Evolutionary conservation across 208 protist genomes (phyloP).

Genomic region (Trypanosomatidae sp.): DNA sequence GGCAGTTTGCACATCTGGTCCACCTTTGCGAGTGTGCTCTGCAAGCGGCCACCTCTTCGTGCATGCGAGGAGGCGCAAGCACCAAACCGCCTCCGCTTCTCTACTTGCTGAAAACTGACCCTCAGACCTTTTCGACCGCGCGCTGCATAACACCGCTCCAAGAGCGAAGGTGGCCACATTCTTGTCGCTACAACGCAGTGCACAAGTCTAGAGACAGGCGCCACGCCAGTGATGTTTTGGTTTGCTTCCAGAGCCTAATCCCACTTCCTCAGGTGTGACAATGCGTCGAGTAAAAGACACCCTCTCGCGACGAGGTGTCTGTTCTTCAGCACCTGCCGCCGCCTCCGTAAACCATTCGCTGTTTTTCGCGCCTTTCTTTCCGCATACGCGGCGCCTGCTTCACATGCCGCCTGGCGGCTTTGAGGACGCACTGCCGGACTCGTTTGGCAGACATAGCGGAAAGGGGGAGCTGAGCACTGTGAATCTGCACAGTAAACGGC

Average conservation of each 20-base stretch:
- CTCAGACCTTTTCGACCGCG: background rate
- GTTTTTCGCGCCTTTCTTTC: background rate
- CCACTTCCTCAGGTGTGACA: background rate
- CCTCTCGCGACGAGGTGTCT: background rate
- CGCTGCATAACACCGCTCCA: background rate
- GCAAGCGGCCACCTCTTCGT: background rate
- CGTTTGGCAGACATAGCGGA: conserved; percentile 41
- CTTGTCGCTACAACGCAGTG: background rate
- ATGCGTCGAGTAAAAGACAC: background rate
- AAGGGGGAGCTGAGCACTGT: conserved; percentile 57
- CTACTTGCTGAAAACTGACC: background rate
- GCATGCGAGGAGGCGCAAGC: background rate
- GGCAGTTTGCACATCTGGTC: background rate
- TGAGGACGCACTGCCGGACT: conserved; percentile 46
- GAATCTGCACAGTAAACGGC: conserved; percentile 35
- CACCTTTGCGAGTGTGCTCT: background rate
- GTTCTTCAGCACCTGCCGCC: background rate
- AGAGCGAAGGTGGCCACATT: background rate
- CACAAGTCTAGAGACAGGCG: background rate
- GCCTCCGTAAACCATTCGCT: background rate
- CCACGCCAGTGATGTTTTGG: background rate
- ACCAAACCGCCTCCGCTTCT: background rate
- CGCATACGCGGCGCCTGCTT: conserved; percentile 13
- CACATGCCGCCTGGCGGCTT: conserved; percentile 60
- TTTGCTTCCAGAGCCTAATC: background rate